Evolutionary conservation across 2,329 filamentous ascomycete species (phyloP).

Genomic region (Chrysoporthe austroafricana): DNA sequence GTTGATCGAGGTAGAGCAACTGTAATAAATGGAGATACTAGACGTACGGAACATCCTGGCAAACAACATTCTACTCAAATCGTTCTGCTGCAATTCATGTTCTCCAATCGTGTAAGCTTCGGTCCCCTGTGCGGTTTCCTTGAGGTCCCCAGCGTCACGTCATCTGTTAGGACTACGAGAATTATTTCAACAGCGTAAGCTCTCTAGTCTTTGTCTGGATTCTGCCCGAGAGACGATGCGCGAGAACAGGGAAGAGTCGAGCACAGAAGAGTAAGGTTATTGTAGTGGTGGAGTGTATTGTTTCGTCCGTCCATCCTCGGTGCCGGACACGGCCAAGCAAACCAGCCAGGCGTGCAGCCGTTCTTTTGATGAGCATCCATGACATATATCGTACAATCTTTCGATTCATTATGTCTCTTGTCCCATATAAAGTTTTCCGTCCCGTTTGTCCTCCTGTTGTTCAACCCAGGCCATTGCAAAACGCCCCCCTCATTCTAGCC

Average conservation of each 20-base stretch:
- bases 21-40: too few species aligned
- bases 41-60: too few species aligned
- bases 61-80: too few species aligned
- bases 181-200: too few species aligned
- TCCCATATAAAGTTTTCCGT: background rate
- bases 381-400: conserved; percentile 1
- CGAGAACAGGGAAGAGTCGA: background rate
- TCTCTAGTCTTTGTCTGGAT: too few species aligned
- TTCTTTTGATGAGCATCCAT: background rate
- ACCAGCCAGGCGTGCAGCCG: background rate
- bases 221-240: too few species aligned
- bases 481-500: background rate
- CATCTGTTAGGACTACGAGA: too few species aligned
- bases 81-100: too few species aligned
- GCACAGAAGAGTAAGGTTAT: background rate
- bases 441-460: background rate
- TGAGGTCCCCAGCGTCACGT: too few species aligned
- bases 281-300: background rate
- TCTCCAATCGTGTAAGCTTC: too few species aligned
- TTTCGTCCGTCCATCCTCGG: background rate
- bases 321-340: background rate
- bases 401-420: background rate
- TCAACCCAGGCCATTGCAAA: conserved; percentile 14
- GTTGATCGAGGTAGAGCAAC: too few species aligned
- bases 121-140: too few species aligned